Evolutionary conservation across 2,329 filamentous ascomycete genomes (phyloP), one percentile per base, ranked within the genome.

Genomic region (Sphaerulina musiva): DNA sequence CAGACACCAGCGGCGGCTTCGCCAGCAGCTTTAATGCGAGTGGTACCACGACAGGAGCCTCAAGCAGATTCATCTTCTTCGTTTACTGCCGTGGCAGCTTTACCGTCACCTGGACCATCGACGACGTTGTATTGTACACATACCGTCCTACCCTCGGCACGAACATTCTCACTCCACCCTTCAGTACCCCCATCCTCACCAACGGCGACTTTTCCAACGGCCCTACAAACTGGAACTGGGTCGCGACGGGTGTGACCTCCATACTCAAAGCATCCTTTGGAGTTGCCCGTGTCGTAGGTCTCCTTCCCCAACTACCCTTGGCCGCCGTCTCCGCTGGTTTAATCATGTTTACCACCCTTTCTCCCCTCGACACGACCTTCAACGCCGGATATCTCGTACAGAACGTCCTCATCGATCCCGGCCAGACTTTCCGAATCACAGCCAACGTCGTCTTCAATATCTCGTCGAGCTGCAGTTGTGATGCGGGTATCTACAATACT

Each of bases 401-500:
- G 8, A 12, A 26, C 6, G 14, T 51, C 0, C 39, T 40, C 2
- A 44, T 51, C 17, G 40, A 40, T 4, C 14, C 41, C 10, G 41
- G 41, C 4, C 48, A 51, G 20, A 44, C 48, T 7, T 51, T 44
- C 2, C 48, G 41, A 7, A 41, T 51, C 31, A 51, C 41, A 6
- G 48, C 40, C 14, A 44, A 40, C 10, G 40, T 51, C 3, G 23
- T 34, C 6, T 51, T 51, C 20, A 51, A 51, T 17, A 11, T 51
- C 14, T 44, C 48, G 4, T 51, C 48, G 6, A 23, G 23, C 10
- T 51, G 48, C 31, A 43, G 38, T 7, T 51, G 48, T 14, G 48
- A 51, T 20, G 26, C 48, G 1, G 48, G 48, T 5, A 51, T 51
- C 12, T 51, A 51, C 48, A 51, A 51, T 26, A 51, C 48, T 4